A percentile compares a stretch with the other conserved stretches of the same genome.
phyloP scores from a whole-genome alignment of 768 basidiomycete genomes.

The Stropharia rugosoannulata region DNA sequence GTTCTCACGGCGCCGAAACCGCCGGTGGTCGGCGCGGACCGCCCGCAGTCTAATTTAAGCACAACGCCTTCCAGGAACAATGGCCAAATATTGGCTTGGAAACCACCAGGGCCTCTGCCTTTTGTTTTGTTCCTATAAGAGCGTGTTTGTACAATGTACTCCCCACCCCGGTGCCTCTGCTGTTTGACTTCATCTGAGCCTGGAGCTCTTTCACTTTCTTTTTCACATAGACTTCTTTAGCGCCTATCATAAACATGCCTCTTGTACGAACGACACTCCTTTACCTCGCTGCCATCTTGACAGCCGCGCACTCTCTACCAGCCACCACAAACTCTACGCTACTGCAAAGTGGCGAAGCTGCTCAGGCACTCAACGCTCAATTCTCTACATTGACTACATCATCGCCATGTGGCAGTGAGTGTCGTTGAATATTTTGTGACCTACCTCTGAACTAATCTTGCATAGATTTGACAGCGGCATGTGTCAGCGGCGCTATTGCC shows the following conservation, averaged over 20 bases:
- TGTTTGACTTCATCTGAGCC: conserved; percentile 26
- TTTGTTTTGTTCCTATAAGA: conserved; percentile 10
- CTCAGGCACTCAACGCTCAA: conserved; percentile 49
- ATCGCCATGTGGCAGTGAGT: conserved; percentile 47
- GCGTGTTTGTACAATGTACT: neutral
- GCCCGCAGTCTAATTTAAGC: conserved; percentile 4
- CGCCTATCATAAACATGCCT: conserved; percentile 11
- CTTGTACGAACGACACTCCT: conserved; percentile 21
- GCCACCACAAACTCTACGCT: conserved; percentile 41
- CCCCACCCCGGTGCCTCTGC: neutral
- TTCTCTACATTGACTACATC: conserved; percentile 38
- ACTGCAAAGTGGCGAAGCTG: conserved; percentile 45
- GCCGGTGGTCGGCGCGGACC: conserved; percentile 5
- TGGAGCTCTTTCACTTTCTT: conserved; percentile 27
- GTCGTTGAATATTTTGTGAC: neutral
- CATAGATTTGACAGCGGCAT: conserved; percentile 41
- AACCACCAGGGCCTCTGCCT: neutral
- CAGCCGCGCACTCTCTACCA: conserved; percentile 31
- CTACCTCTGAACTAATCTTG: neutral
- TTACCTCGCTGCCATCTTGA: conserved; percentile 16
- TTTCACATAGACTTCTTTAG: conserved; percentile 10
- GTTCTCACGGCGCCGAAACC: conserved; percentile 25
- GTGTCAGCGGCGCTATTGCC: conserved; percentile 38
- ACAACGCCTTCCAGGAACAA: conserved; percentile 5
- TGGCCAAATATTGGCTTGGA: neutral